Conservation (phyloP, 768 basidiomycete species). For the Kwoniella botswanensis region DNA sequence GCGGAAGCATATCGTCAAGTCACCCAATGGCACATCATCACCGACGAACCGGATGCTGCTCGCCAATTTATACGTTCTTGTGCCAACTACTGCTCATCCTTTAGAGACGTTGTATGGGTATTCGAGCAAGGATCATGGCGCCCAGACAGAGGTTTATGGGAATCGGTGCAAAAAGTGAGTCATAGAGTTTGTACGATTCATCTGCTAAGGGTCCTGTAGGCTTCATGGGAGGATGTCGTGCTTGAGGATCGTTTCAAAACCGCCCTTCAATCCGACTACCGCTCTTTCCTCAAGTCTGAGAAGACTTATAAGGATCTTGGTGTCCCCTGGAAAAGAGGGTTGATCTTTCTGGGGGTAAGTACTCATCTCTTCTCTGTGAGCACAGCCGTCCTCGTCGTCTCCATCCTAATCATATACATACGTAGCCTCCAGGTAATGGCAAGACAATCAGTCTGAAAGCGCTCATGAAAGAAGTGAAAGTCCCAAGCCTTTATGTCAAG, state of each 20-base stretch:
- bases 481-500: slow-evolving; percentile 78
- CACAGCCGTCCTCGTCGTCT: too few relatives aligned
- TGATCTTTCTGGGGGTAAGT: slow-evolving; percentile 78
- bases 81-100: slow-evolving; percentile 19
- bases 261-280: slow-evolving; percentile 72
- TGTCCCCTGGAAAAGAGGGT: slow-evolving; percentile 87
- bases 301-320: slow-evolving; percentile 72
- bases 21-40: slow-evolving; percentile 42
- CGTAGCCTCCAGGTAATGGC: slow-evolving; percentile 69
- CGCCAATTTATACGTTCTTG: slow-evolving; percentile 34
- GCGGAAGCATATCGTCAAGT: slow-evolving; percentile 26
- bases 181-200: not conserved
- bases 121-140: slow-evolving; percentile 74
- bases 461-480: slow-evolving; percentile 72
- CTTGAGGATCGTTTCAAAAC: slow-evolving; percentile 65
- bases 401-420: not conserved
- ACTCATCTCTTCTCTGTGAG: too few relatives aligned
- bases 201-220: slow-evolving; percentile 27
- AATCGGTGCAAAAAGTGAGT: slow-evolving; percentile 45
- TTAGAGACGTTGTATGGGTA: slow-evolving; percentile 65
- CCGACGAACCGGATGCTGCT: slow-evolving; percentile 23
- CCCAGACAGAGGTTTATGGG: slow-evolving; percentile 70
- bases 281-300: slow-evolving; percentile 79
- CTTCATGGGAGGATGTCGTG: slow-evolving; percentile 52
- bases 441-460: slow-evolving; percentile 73